Base-by-base conservation (phyloP, 2,329 filamentous ascomycete species). In the Cladosporium sp. region DNA sequence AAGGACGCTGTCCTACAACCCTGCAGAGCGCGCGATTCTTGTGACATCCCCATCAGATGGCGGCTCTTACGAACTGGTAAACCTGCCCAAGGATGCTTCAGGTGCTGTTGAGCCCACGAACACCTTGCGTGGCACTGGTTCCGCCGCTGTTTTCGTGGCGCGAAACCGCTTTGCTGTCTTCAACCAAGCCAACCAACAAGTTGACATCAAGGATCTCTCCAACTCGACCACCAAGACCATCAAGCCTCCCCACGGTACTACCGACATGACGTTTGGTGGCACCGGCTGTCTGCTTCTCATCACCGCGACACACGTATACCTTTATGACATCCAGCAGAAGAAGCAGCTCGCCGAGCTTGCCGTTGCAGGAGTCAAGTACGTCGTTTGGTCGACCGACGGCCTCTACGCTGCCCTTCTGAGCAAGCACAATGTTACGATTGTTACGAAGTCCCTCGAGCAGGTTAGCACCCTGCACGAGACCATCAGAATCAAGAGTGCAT, bases 401-500 rank as follows among this genome's bases (percentile, higher is more conserved):
- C 80, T 96, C 11, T 92, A 97, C 65, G 90, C 91, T 24, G 93
- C 95, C 39, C 80, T 99, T 24, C 76, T 99, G 30, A 96, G 92
- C 80, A 99, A 99, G 75, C 95, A 99, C 74, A 99, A 99, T 64
- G 91, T 99, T 19, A 97, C 93, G 0, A 96, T 99, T 67, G 89
- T 96, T 48, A 96, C 88, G 53, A 99, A 99, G 75, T 80, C 84
- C 22, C 80, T 99, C n/a, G 91, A 97, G 70, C 93, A 97, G 73
- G 85, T 99, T 60, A 96, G 92, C 76, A 95, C 88, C 19, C 74
- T 99, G 27, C 93, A 99, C 63, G 93, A 99, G 76, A 99, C 93
- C 0, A 99, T 99, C 60, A 83, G 93, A 48, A 99, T 99, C 79
- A 99, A 99, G 84, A 97, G 92, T 68, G 95, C 95, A 19, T 89